Evolutionary conservation across 2,329 filamentous ascomycete genomes (phyloP).

Genomic region (Epichloe brachyelytri): DNA sequence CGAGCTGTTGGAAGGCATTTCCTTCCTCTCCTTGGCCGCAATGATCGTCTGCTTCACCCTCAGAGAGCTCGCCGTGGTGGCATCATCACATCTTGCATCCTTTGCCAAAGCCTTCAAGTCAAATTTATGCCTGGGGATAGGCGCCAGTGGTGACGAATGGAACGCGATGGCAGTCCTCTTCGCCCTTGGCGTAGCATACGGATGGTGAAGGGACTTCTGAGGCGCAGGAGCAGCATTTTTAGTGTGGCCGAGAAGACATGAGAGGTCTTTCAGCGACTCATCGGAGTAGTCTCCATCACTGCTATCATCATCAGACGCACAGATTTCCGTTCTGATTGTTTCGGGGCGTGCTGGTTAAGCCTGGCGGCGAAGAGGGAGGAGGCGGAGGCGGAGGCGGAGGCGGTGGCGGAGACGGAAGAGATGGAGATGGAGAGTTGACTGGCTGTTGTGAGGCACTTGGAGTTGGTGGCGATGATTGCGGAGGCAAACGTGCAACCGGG

Average conservation of each 20-base stretch:
- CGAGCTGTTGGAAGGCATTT: not conserved
- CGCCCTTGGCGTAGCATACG: constrained; percentile 30
- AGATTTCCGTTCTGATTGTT: constrained; percentile 33
- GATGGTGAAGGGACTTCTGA: constrained; percentile 8
- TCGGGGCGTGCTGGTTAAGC: constrained; percentile 16
- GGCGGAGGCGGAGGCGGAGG: constrained; percentile 13
- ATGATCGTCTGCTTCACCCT: constrained; percentile 25
- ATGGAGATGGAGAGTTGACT: not conserved
- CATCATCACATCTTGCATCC: constrained; percentile 45
- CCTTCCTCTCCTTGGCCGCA: constrained; percentile 7
- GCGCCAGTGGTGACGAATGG: constrained; percentile 34
- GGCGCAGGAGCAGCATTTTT: constrained; percentile 4
- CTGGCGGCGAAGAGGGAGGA: constrained; percentile 14
- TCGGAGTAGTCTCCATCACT: constrained; percentile 41
- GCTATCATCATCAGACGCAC: constrained; percentile 60
- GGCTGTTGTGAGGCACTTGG: constrained; percentile 1
- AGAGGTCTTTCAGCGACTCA: constrained; percentile 43
- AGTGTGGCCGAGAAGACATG: constrained; percentile 17
- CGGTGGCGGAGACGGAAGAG: constrained; percentile 8
- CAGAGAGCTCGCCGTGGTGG: constrained; percentile 41
- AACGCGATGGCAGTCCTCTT: constrained; percentile 31
- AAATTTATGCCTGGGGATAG: constrained; percentile 46
- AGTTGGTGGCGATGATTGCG: constrained; percentile 4
- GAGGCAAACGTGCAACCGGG: constrained; percentile 12
- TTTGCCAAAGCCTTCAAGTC: constrained; percentile 49